Conservation (phyloP, 805 yeast genomes). For the Kodamaea leandrae region DNA sequence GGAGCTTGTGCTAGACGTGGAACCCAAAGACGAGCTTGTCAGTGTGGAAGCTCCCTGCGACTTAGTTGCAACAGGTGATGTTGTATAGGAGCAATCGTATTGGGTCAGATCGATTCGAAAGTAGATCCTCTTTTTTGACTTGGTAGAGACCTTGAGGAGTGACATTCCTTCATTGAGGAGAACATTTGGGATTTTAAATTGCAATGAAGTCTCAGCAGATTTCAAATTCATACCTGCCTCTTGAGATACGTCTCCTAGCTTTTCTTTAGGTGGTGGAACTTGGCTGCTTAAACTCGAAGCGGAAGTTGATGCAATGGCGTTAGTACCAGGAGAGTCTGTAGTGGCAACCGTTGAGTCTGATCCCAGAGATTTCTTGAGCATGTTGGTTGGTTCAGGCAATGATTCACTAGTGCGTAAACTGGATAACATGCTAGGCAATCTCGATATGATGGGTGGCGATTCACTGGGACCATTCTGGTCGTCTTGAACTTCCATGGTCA, state of each 20-base stretch:
- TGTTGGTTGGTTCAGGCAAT: constrained; percentile 5
- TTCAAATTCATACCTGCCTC: not conserved
- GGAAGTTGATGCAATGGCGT: not conserved
- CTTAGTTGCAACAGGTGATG: constrained; percentile 1
- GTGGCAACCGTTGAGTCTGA: not conserved
- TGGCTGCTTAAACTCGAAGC: not conserved
- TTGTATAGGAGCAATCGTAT: constrained; percentile 32
- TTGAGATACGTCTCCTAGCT: not conserved
- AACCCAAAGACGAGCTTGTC: not conserved
- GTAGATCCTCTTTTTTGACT: constrained; percentile 58
- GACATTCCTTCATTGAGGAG: constrained; percentile 47
- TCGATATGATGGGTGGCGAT: constrained; percentile 23
- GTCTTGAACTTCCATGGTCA: not conserved
- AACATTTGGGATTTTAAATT: constrained; percentile 7
- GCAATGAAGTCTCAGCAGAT: not conserved
- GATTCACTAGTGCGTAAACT: constrained; percentile 23
- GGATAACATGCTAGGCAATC: constrained; percentile 21
- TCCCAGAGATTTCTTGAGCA: constrained; percentile 2
- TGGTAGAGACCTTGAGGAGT: constrained; percentile 65
- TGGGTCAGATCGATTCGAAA: constrained; percentile 55
- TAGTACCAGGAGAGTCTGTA: not conserved
- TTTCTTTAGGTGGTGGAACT: too few relatives aligned
- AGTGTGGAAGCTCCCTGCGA: not conserved
- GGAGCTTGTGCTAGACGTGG: constrained; percentile 2
- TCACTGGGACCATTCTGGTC: constrained; percentile 1